A percentile compares a stretch with the other conserved stretches of the same genome.
phyloP scores from a whole-genome alignment of 2,329 filamentous ascomycete species.

The Mollisiaceae sp. region DNA sequence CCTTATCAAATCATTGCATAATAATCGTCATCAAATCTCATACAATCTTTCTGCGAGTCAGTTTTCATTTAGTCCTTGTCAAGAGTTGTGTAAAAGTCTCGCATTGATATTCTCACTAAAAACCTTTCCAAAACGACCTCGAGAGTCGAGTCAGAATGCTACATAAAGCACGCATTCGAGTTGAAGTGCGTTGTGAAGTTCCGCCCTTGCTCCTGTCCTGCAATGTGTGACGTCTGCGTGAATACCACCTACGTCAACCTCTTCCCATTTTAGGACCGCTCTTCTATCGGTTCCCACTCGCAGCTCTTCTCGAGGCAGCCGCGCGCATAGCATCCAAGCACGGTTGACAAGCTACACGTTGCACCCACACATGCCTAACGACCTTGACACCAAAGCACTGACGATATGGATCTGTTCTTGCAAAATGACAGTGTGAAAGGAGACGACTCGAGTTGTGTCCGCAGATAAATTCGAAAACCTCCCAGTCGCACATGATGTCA shows the following conservation, averaged over 20 bases:
- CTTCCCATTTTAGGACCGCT: background rate
- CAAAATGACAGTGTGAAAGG: slow-evolving; percentile 75
- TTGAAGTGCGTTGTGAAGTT: too few relatives aligned
- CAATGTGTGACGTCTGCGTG: too few relatives aligned
- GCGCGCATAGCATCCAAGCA: slow-evolving; percentile 44
- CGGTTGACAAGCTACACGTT: slow-evolving; percentile 57
- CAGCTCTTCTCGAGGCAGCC: slow-evolving; percentile 8
- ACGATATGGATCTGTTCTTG: slow-evolving; percentile 73
- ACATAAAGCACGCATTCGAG: too few relatives aligned
- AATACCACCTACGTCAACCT: background rate
- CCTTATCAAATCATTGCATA: too few relatives aligned
- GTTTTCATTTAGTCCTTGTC: too few relatives aligned
- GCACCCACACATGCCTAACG: slow-evolving; percentile 64
- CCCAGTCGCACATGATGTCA: slow-evolving; percentile 68
- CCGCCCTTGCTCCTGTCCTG: background rate
- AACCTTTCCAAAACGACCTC: too few relatives aligned
- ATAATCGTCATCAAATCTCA: too few relatives aligned
- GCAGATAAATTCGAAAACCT: slow-evolving; percentile 72
- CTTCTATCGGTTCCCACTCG: background rate
- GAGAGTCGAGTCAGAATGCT: too few relatives aligned
- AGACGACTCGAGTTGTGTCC: slow-evolving; percentile 63
- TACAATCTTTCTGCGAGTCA: too few relatives aligned
- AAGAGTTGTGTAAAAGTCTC: too few relatives aligned
- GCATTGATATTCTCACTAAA: too few relatives aligned
- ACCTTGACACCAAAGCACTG: slow-evolving; percentile 71